Evolutionary conservation across 257 asterid genomes (phyloP).

Genomic region (Mentha longifolia): DNA sequence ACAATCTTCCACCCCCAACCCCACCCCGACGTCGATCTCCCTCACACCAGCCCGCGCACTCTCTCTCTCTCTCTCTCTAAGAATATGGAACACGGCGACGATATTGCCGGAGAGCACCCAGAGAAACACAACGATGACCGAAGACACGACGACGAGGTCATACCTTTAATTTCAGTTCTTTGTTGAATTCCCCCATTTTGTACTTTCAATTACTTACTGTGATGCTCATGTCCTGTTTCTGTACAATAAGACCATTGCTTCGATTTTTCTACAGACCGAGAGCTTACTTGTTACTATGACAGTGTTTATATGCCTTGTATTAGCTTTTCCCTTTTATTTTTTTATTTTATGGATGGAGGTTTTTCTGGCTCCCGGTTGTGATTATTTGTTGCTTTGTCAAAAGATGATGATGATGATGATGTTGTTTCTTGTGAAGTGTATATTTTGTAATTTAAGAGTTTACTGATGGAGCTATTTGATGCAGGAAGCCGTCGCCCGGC

Average conservation of each 20-base stretch:
- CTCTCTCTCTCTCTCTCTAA: not conserved
- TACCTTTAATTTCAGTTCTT: slow-evolving; percentile 10
- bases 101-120: slow-evolving; percentile 59
- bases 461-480: slow-evolving; percentile 31
- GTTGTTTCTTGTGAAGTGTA: not conserved
- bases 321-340: not conserved
- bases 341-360: not conserved
- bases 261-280: slow-evolving; percentile 20
- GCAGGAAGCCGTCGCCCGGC: slow-evolving; percentile 95
- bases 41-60: slow-evolving; percentile 7
- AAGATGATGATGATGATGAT: slow-evolving; percentile 2
- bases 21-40: slow-evolving; percentile 29
- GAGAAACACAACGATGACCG: slow-evolving; percentile 82
- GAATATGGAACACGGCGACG: slow-evolving; percentile 81
- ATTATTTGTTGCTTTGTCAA: slow-evolving; percentile 13
- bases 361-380: not conserved
- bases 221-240: slow-evolving; percentile 11
- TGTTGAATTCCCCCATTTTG: not conserved
- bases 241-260: slow-evolving; percentile 22
- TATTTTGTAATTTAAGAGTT: slow-evolving; percentile 9
- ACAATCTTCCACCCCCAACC: slow-evolving; percentile 29
- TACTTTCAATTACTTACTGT: slow-evolving; percentile 12
- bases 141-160: slow-evolving; percentile 50
- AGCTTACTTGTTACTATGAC: slow-evolving; percentile 17
- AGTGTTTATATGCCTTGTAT: not conserved